Conservation (phyloP, 345 rosid species). For the Salix viminalis region DNA sequence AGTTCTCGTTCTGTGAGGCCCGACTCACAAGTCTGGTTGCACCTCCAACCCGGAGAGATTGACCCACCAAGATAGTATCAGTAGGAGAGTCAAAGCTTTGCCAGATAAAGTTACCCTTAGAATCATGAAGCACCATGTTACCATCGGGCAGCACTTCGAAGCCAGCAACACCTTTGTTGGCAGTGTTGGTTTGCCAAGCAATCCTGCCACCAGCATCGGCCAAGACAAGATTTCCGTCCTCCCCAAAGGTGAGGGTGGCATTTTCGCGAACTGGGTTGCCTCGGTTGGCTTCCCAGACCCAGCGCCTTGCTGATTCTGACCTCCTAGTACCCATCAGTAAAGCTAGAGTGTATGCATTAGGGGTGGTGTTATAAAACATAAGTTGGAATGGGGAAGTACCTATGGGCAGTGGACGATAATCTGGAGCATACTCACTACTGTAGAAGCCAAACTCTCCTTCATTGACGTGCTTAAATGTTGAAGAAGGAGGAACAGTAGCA, state of each 20-base stretch:
- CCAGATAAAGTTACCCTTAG: constrained; percentile 14
- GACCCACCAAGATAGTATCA: constrained; percentile 59
- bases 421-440: no score
- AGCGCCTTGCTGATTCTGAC: constrained; percentile 34
- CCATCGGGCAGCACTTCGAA: neutral
- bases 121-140: constrained; percentile 16
- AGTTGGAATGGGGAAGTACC: constrained; percentile 32
- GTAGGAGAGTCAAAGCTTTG: constrained; percentile 45
- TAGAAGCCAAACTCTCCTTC: no score
- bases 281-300: constrained; percentile 44
- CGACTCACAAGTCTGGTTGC: constrained; percentile 49
- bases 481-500: no score
- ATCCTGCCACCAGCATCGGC: constrained; percentile 25
- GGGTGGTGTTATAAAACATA: constrained; percentile 58
- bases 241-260: constrained; percentile 26
- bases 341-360: constrained; percentile 53
- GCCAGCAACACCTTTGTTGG: constrained; percentile 29
- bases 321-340: constrained; percentile 39
- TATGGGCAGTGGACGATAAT: no score
- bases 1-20: constrained; percentile 26
- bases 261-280: constrained; percentile 26
- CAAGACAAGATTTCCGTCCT: constrained; percentile 32
- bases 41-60: constrained; percentile 32
- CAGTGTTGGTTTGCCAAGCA: constrained; percentile 34
- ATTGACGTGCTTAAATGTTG: no score